Evolutionary conservation across 495 filamentous ascomycete genomes (phyloP).

Genomic region (Talaromyces thailandensis): DNA sequence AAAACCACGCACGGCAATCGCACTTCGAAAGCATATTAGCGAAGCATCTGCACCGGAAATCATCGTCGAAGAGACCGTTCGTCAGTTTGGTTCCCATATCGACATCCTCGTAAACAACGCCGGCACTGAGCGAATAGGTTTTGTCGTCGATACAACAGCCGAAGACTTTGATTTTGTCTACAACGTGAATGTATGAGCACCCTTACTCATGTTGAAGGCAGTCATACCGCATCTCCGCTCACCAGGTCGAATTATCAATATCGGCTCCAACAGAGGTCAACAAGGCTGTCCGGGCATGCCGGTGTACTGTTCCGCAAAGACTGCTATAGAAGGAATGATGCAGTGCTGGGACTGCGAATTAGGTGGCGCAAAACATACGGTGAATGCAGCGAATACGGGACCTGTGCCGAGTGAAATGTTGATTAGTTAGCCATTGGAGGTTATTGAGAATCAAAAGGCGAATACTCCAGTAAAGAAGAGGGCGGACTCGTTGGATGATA

Average conservation of each 20-base stretch:
- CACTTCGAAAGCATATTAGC: conserved; percentile 13
- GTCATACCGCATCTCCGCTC: conserved; percentile 29
- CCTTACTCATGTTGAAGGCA: conserved; percentile 27
- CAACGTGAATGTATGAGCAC: conserved; percentile 22
- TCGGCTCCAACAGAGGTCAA: conserved; percentile 37
- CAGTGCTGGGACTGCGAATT: conserved; percentile 31
- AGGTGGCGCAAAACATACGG: conserved; percentile 28
- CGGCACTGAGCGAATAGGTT: conserved; percentile 2
- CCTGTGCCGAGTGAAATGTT: conserved; percentile 28
- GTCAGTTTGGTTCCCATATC: conserved; percentile 12
- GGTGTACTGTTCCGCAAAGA: conserved; percentile 33
- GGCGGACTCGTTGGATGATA: conserved; percentile 46
- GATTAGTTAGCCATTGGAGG: conserved; percentile 19
- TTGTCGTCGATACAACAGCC: conserved; percentile 17
- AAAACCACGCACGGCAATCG: neutral
- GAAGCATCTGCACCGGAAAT: conserved; percentile 11
- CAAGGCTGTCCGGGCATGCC: conserved; percentile 22
- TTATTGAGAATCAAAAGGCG: conserved; percentile 21
- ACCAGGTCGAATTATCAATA: conserved; percentile 31
- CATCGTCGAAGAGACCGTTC: conserved; percentile 17
- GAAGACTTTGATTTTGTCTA: conserved; percentile 16
- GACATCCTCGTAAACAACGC: conserved; percentile 21
- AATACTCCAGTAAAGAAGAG: conserved; percentile 30
- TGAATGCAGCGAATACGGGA: conserved; percentile 24
- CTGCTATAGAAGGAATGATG: conserved; percentile 35